These are phyloP conservation scores for Medicago ruthenica DNA, from an alignment of 306 rosid species.

Conservation along the genomic window DNA sequence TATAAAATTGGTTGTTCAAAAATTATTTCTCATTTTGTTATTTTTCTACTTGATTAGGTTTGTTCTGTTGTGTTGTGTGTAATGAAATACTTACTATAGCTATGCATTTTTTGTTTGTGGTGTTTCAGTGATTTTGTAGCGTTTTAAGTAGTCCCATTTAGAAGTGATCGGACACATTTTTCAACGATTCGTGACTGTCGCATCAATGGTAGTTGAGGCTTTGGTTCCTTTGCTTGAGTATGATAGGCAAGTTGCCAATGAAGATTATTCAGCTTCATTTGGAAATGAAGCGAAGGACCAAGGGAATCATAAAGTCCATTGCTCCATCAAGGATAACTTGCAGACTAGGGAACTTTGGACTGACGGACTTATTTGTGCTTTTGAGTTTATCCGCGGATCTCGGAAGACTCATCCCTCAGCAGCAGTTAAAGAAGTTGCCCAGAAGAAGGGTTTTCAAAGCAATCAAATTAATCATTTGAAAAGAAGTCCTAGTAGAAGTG, in stretches of 20 bases:
- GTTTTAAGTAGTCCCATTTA: not conserved
- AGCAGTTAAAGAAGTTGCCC: conserved; percentile 35
- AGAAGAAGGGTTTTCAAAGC: conserved; percentile 41
- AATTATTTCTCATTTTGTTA: too few species aligned
- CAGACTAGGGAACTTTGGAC: conserved; percentile 57
- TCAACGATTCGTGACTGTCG: not conserved
- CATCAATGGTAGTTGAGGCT: conserved; percentile 51
- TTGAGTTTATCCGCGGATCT: conserved; percentile 52
- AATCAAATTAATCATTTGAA: conserved; percentile 7
- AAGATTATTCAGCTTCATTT: conserved; percentile 30
- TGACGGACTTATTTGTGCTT: conserved; percentile 71
- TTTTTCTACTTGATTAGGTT: not conserved
- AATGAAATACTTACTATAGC: not conserved
- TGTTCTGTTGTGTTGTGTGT: not conserved
- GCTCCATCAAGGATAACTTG: conserved; percentile 27
- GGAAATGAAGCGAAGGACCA: conserved; percentile 44
- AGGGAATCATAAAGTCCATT: conserved; percentile 32
- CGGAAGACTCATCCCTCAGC: conserved; percentile 31
- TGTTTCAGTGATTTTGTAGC: conserved; percentile 30
- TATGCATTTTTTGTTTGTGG: conserved; percentile 8
- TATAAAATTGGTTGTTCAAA: too few species aligned
- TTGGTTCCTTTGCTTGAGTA: conserved; percentile 50
- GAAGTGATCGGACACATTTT: not conserved
- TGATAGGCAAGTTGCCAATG: conserved; percentile 11
- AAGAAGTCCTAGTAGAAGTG: conserved; percentile 15